These are phyloP conservation scores for Cryomyces minteri DNA, from an alignment of 495 filamentous ascomycete genomes.

Conservation along the genomic window DNA sequence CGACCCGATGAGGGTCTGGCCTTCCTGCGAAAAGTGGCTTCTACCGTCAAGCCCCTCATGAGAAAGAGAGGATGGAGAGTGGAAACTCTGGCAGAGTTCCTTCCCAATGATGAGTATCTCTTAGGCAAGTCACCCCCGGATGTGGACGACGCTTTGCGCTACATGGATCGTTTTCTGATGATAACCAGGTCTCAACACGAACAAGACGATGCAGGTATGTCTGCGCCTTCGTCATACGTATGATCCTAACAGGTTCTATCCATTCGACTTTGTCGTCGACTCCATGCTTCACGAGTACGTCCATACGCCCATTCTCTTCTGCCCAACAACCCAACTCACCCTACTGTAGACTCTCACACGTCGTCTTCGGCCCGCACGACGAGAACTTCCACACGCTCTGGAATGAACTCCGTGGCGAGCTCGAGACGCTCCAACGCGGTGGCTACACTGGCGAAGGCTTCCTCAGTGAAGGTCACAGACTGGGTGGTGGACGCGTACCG, in stretches of 20 bases:
- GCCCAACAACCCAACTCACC: neutral
- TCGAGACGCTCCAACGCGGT: slow-evolving; percentile 51
- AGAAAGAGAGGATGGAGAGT: slow-evolving; percentile 68
- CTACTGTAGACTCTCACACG: slow-evolving; percentile 51
- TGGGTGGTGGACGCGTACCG: slow-evolving; percentile 52
- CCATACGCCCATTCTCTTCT: neutral
- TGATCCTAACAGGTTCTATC: slow-evolving; percentile 62
- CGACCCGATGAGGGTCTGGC: slow-evolving; percentile 63
- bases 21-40: slow-evolving; percentile 62
- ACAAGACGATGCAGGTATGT: slow-evolving; percentile 59
- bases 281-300: slow-evolving; percentile 86
- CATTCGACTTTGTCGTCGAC: slow-evolving; percentile 60
- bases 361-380: slow-evolving; percentile 66
- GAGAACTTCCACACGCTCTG: slow-evolving; percentile 66
- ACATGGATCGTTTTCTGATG: too few relatives aligned
- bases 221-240: slow-evolving; percentile 63
- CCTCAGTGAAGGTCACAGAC: slow-evolving; percentile 49
- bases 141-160: too few relatives aligned
- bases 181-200: slow-evolving; percentile 49
- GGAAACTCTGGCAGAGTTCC: slow-evolving; percentile 67
- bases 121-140: slow-evolving; percentile 31
- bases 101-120: slow-evolving; percentile 53
- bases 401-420: slow-evolving; percentile 76
- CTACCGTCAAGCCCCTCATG: slow-evolving; percentile 92
- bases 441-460: slow-evolving; percentile 92